Base-by-base conservation (phyloP, 208 protist genomes). In the Blastocrithidia nonstop region DNA sequence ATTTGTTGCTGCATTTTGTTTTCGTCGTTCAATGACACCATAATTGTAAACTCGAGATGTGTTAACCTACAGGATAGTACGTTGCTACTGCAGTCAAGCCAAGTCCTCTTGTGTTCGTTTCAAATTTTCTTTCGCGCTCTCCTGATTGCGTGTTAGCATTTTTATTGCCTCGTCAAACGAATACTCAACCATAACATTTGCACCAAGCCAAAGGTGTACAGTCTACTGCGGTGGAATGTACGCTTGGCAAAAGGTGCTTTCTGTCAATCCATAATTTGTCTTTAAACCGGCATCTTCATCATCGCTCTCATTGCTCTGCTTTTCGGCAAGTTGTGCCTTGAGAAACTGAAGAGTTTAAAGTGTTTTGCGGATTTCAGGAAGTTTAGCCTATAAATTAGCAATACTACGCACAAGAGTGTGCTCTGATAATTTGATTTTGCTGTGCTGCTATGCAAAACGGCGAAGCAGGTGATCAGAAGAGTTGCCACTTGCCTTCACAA, bases 101-200 rank as follows among this genome's bases (percentile, higher is more conserved):
- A 97, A 55, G 51, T 97, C 94, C 66, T 95, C 79, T 57, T 93
- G 80, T 13, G 83, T 85, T n/a, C 61, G 72, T 9, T 50, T 49
- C 25, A 98, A 44, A 51, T 90, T 93, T 48, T 65, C 65, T 24
- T 70, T 71, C 15, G 85, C 86, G 32, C 71, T 79, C 15, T 44
- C 54, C 27, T 90, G 41, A 51, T 98, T 98, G 33, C 83, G 85
- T 45, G 72, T 60, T 25, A 98, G 71, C 46, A 98, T 65, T 25
- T 72, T 56, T 24, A 66, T 61, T 1, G 95, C 94, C 61, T 98
- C 95, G 6, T 97, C 94, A 50, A 93, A 89, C 9, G 84, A 81
- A 67, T 96, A 98, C 75, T 98, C 95, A 19, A 97, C 87, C 90
- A 98, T 97, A 8, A 97, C 89, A 55, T 96, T 97, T 4, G 93